These are phyloP conservation scores for Brachypodium distachyon DNA, from an alignment of 202 grass and related monocot species.

Conservation along the genomic window DNA sequence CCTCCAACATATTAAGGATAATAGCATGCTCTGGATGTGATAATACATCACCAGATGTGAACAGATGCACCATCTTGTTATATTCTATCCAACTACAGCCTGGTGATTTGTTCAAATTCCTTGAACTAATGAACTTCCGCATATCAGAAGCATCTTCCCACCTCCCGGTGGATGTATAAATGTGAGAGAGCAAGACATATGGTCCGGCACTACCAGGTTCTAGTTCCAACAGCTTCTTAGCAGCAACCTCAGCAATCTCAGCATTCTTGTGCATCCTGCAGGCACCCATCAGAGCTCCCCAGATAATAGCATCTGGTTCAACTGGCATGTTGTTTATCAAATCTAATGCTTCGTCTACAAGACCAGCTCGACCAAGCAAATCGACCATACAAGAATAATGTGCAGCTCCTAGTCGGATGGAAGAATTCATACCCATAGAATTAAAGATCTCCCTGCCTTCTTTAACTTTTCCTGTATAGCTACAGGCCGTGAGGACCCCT, in stretches of 20 bases:
- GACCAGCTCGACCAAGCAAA: slow-evolving; percentile 62
- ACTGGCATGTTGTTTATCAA: slow-evolving; percentile 52
- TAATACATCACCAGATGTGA: slow-evolving; percentile 57
- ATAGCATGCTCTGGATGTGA: slow-evolving; percentile 56
- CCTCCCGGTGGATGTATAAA: slow-evolving; percentile 60
- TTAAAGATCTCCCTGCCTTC: slow-evolving; percentile 55
- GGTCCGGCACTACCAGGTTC: slow-evolving; percentile 58
- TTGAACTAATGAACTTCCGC: slow-evolving; percentile 58
- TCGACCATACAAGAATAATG: slow-evolving; percentile 80
- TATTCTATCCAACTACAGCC: slow-evolving; percentile 79
- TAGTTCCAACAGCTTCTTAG: slow-evolving; percentile 56
- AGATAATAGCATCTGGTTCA: slow-evolving; percentile 64
- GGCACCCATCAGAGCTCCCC: slow-evolving; percentile 68
- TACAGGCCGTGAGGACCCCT: slow-evolving; percentile 67
- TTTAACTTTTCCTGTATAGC: slow-evolving; percentile 69
- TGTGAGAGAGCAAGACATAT: slow-evolving; percentile 66
- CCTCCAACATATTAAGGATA: slow-evolving; percentile 58
- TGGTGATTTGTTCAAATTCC: slow-evolving; percentile 61
- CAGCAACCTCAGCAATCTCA: slow-evolving; percentile 61
- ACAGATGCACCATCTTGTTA: slow-evolving; percentile 65
- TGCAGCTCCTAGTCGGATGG: slow-evolving; percentile 31
- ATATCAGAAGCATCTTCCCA: slow-evolving; percentile 67
- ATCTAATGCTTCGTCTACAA: slow-evolving; percentile 50
- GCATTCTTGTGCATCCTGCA: slow-evolving; percentile 71
- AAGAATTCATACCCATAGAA: slow-evolving; percentile 41